These are phyloP conservation scores for Avena insularis DNA, from an alignment of 176 grass and related monocot species.

Conservation along the genomic window DNA sequence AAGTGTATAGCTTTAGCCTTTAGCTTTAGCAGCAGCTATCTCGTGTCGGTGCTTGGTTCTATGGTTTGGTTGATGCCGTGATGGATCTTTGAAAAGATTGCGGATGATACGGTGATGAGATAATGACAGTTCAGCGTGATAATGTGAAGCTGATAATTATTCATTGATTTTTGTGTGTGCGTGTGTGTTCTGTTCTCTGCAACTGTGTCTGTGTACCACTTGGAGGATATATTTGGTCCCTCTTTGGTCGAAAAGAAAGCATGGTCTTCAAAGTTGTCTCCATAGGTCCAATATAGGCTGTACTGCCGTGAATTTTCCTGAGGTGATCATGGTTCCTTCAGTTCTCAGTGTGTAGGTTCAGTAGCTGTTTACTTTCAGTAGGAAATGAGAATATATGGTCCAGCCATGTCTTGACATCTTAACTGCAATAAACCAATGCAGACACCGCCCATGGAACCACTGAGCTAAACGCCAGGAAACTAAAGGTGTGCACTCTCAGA, in stretches of 20 bases:
- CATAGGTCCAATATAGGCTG: not conserved
- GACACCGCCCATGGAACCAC: constrained; percentile 4
- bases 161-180: not conserved
- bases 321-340: constrained; percentile 26
- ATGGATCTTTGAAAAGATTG: not conserved
- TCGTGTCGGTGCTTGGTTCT: not conserved
- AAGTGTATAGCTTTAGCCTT: constrained; percentile 2
- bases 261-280: not conserved
- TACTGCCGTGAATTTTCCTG: not conserved
- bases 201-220: not conserved
- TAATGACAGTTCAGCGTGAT: not conserved
- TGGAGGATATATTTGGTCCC: constrained; percentile 2
- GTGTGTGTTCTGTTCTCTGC: not conserved
- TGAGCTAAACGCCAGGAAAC: constrained; percentile 45
- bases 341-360: constrained; percentile 1
- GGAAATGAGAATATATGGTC: not conserved
- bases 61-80: not conserved
- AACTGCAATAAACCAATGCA: constrained; percentile 17
- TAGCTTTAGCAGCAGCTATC: not conserved
- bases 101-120: not conserved
- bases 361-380: constrained; percentile 9
- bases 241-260: not conserved
- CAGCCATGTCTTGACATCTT: constrained; percentile 37
- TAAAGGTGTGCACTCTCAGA: constrained; percentile 46
- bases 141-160: constrained; percentile 7